A percentile compares a stretch with the other conserved stretches of the same genome.
phyloP scores from a whole-genome alignment of 306 rosid species.

The Fragaria vesca region DNA sequence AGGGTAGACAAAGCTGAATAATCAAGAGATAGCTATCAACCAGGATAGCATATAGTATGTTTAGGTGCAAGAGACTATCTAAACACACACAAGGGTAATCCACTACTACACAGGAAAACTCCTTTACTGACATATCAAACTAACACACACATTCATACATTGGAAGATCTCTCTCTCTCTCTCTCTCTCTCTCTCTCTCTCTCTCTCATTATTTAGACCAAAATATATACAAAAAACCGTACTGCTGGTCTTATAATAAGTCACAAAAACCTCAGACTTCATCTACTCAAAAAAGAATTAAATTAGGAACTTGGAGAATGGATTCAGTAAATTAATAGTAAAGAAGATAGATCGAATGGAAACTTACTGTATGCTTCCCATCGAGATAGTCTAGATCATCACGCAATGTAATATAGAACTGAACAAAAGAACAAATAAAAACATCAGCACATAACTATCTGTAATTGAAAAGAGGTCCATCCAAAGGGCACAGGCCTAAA shows the following conservation, averaged over 20 bases:
- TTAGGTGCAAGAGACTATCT: neutral
- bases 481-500: neutral
- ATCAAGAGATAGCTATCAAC: no score
- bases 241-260: no score
- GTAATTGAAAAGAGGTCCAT: neutral
- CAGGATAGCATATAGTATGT: neutral
- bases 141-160: no score
- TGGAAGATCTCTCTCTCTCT: no score
- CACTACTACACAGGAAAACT: neutral
- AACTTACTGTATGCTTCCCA: constrained; percentile 86
- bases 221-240: neutral
- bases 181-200: neutral
- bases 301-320: no score
- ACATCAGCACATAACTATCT: constrained; percentile 14
- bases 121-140: no score
- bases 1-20: no score
- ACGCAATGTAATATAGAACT: constrained; percentile 88
- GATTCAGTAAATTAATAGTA: neutral
- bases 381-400: constrained; percentile 95
- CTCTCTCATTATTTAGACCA: neutral
- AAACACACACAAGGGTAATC: neutral
- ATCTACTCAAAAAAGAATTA: no score
- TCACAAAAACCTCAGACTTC: no score
- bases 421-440: constrained; percentile 18
- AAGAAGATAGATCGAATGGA: neutral